Evolutionary conservation across 2,329 filamentous ascomycete genomes (phyloP).

Genomic region (Penicillium griseofulvum): DNA sequence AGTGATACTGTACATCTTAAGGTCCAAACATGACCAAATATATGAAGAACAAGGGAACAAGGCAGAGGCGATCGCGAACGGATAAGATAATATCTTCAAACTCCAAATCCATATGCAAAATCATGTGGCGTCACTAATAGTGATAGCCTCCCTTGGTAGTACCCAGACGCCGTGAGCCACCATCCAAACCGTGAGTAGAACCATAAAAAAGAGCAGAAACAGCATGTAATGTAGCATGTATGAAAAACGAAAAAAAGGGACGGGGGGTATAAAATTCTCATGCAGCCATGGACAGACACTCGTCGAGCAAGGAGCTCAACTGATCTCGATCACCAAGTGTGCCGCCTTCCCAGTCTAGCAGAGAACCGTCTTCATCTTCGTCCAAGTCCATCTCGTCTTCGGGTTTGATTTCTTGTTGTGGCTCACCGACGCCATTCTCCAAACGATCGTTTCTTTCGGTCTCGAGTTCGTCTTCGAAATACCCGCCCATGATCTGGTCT

Average conservation of each 20-base stretch:
- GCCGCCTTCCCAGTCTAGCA: constrained; percentile 41
- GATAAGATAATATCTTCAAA: constrained; percentile 18
- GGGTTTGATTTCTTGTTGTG: constrained; percentile 20
- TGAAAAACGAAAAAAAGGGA: constrained; percentile 9
- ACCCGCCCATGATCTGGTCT: constrained; percentile 67
- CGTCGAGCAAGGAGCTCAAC: constrained; percentile 39
- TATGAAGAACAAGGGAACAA: constrained; percentile 12
- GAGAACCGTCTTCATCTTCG: constrained; percentile 27
- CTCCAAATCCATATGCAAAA: constrained; percentile 31
- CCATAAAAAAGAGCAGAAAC: constrained; percentile 8
- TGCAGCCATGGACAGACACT: constrained; percentile 43
- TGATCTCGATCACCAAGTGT: constrained; percentile 37
- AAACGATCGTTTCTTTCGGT: constrained; percentile 37
- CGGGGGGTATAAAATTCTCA: constrained; percentile 25
- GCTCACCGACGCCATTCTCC: constrained; percentile 24
- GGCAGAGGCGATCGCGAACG: constrained; percentile 13
- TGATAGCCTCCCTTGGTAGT: constrained; percentile 21
- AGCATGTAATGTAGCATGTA: constrained; percentile 10
- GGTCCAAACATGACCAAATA: constrained; percentile 4
- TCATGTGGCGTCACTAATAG: constrained; percentile 14
- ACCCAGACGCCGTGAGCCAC: constrained; percentile 32
- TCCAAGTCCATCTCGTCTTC: constrained; percentile 44
- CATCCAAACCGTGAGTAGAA: constrained; percentile 20
- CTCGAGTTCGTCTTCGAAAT: constrained; percentile 74
- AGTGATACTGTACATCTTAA: constrained; percentile 22